Conservation (phyloP, 805 yeast species). For the Pichia eremophila region DNA sequence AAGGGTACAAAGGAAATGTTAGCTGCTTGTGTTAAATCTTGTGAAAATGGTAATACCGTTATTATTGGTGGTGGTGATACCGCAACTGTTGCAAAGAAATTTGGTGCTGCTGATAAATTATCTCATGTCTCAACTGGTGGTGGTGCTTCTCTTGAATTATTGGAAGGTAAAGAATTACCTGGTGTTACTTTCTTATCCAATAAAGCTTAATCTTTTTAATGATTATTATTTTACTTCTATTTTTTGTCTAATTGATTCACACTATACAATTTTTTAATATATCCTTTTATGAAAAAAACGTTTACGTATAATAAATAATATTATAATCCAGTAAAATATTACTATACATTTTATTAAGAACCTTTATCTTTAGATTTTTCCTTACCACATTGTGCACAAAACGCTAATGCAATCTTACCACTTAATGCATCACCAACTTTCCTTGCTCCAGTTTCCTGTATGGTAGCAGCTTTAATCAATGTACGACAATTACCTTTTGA, state of each 20-base stretch:
- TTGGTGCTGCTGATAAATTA: constrained; percentile 90
- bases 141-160: constrained; percentile 97
- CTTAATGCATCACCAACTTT: constrained; percentile 44
- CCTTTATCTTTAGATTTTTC: background rate
- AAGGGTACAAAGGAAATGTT: constrained; percentile 85
- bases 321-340: too few relatives aligned
- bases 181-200: constrained; percentile 91
- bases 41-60: constrained; percentile 83
- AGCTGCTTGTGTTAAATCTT: constrained; percentile 80
- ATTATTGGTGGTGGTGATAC: constrained; percentile 99
- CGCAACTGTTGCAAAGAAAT: constrained; percentile 98
- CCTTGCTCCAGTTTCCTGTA: constrained; percentile 39
- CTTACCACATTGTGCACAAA: background rate
- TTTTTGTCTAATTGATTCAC: too few relatives aligned
- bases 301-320: too few relatives aligned
- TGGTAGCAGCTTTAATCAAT: constrained; percentile 17
- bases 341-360: too few relatives aligned
- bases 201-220: constrained; percentile 28
- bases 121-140: constrained; percentile 99
- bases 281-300: too few relatives aligned
- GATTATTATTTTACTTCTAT: background rate
- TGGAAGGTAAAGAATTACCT: constrained; percentile 97
- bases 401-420: constrained; percentile 38
- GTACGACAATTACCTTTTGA: background rate
- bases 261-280: too few relatives aligned